Base-by-base conservation (phyloP, 225 moss, liverwort and hornwort genomes). In the Pseudoscleropodium purum region DNA sequence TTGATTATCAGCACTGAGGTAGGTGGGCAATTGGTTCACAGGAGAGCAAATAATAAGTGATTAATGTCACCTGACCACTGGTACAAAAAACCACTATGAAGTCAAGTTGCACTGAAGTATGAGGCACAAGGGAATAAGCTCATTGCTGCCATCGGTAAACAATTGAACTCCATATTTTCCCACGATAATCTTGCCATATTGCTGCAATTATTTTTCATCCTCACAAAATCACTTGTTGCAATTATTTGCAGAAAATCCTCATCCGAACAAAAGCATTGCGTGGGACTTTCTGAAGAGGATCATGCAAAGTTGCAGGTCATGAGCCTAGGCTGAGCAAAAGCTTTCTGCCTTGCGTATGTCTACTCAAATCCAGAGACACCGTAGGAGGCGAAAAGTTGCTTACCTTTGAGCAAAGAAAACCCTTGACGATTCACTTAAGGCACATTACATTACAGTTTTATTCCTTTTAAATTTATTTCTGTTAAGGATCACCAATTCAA, bases 311-410 rank as follows among this genome's bases (percentile, higher is more conserved):
- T 70, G 77, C 61, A 85, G 21, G 34, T 45, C 67, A 67, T 66
- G 39, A 60, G 39, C 23, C 45, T 34, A 49, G 82, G 33, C 82
- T 34, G 11, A 72, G 74, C 30, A 66, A 89, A 52, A 26, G 41
- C 14, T 41, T 63, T 61, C 54, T 18, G 64, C 17, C 64, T 66
- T 49, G 7, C 68, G 27, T 20, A 30, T 12, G n/a, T 36, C 81
- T 18, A 65, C 54, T 68, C 75, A 61, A 81, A 75, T 69, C 62
- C 79, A 91, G 47, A 37, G 51, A 80, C 19, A 18, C 23, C 49
- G 30, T 49, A 13, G 65, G 64, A 92, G 83, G 34, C 45, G 69
- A 92, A 91, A 89, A 89, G 87, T 81, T 91, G 69, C 87, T 90
- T 72, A 79, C 65, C 82, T 54, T 88, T 86, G 17, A 83, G 17